These are phyloP conservation scores for Tolypocladium inflatum DNA, from an alignment of 2,329 filamentous ascomycete species.

Conservation along the genomic window DNA sequence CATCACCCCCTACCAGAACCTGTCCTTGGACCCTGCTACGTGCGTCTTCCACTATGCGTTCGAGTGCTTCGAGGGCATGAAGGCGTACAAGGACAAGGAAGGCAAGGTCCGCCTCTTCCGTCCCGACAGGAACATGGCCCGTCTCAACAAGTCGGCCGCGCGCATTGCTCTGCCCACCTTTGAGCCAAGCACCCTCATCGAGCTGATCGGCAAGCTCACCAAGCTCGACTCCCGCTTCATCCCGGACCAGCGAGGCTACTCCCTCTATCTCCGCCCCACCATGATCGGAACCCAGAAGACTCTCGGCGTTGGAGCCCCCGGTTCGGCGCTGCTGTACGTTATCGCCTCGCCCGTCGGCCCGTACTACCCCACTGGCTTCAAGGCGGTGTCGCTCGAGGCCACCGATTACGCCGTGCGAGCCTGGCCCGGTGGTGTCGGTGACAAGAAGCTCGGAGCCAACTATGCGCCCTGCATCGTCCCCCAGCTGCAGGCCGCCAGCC, in stretches of 20 bases:
- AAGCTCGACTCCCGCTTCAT: conserved; percentile 84
- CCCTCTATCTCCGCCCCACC: conserved; percentile 88
- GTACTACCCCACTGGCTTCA: conserved; percentile 98
- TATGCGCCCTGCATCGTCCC: conserved; percentile 99
- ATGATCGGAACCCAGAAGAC: conserved; percentile 96
- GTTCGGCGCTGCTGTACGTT: conserved; percentile 83
- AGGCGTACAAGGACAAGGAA: conserved; percentile 85
- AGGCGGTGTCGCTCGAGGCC: conserved; percentile 89
- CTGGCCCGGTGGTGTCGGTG: conserved; percentile 94
- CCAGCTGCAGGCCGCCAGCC: conserved; percentile 80
- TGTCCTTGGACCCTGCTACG: conserved; percentile 88
- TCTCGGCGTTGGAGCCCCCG: conserved; percentile 84
- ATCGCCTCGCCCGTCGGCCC: conserved; percentile 95
- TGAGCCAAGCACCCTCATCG: conserved; percentile 61
- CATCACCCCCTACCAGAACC: conserved; percentile 93
- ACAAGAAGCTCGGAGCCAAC: conserved; percentile 98
- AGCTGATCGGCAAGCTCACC: conserved; percentile 72
- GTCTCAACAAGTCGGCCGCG: conserved; percentile 82
- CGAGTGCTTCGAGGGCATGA: conserved; percentile 98
- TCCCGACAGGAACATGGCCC: conserved; percentile 91
- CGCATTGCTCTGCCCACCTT: conserved; percentile 92
- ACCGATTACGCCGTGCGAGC: conserved; percentile 95
- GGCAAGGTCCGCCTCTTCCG: conserved; percentile 81
- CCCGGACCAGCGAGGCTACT: conserved; percentile 78
- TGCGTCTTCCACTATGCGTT: conserved; percentile 99